Conservation (phyloP, 139 green algal genomes). For the Chlorella sp. region DNA sequence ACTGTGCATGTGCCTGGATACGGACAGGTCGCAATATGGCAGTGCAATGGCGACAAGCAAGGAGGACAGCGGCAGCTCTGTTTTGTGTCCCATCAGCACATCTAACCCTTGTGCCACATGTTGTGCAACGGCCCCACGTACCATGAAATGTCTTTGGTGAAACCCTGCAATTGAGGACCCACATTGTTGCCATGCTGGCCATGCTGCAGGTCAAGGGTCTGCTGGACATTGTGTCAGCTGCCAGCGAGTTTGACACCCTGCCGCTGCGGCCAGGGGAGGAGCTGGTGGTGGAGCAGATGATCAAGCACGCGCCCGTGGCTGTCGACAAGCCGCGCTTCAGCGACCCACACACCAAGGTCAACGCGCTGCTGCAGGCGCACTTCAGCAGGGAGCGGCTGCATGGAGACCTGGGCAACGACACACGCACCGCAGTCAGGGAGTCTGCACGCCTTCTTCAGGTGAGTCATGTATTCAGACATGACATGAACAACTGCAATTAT, state of each 20-base stretch:
- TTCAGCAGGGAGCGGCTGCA: neutral
- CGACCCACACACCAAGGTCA: slow-evolving; percentile 89
- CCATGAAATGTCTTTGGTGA: too few species aligned
- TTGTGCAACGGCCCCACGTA: too few species aligned
- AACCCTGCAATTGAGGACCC: too few species aligned
- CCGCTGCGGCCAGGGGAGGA: slow-evolving; percentile 83
- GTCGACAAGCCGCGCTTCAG: slow-evolving; percentile 43
- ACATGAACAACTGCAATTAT: too few species aligned
- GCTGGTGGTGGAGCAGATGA: slow-evolving; percentile 60
- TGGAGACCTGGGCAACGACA: slow-evolving; percentile 72
- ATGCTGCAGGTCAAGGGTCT: slow-evolving; percentile 68
- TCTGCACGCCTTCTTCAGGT: slow-evolving; percentile 68
- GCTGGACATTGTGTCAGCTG: slow-evolving; percentile 85
- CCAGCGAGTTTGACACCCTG: slow-evolving; percentile 83
- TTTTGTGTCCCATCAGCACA: too few species aligned
- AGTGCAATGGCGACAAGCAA: too few species aligned
- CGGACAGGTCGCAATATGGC: too few species aligned
- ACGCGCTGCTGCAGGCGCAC: slow-evolving; percentile 83
- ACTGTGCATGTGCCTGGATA: too few species aligned
- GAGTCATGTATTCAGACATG: too few species aligned
- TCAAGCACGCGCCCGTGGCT: slow-evolving; percentile 59
- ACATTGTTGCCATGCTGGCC: too few species aligned
- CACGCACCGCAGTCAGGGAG: slow-evolving; percentile 41
- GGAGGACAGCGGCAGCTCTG: too few species aligned
- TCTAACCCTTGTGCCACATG: too few species aligned